phyloP scores from a whole-genome alignment of 768 basidiomycete genomes.

The Tricholoma flavovirens region DNA sequence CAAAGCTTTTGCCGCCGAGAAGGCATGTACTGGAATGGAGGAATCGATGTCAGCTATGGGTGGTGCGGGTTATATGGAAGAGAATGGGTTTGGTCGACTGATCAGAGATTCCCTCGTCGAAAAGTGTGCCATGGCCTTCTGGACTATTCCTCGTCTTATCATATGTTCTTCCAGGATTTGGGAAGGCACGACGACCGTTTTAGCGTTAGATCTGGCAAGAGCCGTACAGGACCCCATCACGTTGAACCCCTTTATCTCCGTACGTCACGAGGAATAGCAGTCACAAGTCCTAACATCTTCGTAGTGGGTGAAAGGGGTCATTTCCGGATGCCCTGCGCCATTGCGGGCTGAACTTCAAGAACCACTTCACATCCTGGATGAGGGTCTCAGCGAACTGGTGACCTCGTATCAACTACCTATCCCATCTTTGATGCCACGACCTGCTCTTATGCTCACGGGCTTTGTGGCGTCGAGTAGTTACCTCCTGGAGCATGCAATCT shows the following conservation, averaged over 20 bases:
- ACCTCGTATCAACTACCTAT: constrained; percentile 35
- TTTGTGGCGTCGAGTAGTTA: constrained; percentile 47
- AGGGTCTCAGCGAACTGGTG: constrained; percentile 35
- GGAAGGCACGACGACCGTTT: constrained; percentile 70
- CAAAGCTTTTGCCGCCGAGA: constrained; percentile 68
- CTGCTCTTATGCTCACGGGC: constrained; percentile 55
- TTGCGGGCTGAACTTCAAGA: constrained; percentile 24
- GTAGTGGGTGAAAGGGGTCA: constrained; percentile 49
- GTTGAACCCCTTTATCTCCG: constrained; percentile 43
- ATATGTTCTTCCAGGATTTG: constrained; percentile 47
- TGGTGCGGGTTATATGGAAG: constrained; percentile 82
- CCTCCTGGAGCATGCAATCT: constrained; percentile 66
- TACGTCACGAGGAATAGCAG: constrained; percentile 23
- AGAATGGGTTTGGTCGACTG: constrained; percentile 63
- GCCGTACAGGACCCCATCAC: constrained; percentile 41
- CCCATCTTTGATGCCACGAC: constrained; percentile 46
- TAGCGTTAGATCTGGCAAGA: constrained; percentile 61
- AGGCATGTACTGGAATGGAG: constrained; percentile 57
- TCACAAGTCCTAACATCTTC: not conserved
- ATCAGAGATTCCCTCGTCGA: constrained; percentile 71
- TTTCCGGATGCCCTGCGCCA: constrained; percentile 35
- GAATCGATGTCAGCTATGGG: constrained; percentile 72
- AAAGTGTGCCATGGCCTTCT: constrained; percentile 31
- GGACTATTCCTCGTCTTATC: not conserved
- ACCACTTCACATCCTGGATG: constrained; percentile 28